Conservation (phyloP, 352 stramenopile genomes). For the Peronospora tabacina region DNA sequence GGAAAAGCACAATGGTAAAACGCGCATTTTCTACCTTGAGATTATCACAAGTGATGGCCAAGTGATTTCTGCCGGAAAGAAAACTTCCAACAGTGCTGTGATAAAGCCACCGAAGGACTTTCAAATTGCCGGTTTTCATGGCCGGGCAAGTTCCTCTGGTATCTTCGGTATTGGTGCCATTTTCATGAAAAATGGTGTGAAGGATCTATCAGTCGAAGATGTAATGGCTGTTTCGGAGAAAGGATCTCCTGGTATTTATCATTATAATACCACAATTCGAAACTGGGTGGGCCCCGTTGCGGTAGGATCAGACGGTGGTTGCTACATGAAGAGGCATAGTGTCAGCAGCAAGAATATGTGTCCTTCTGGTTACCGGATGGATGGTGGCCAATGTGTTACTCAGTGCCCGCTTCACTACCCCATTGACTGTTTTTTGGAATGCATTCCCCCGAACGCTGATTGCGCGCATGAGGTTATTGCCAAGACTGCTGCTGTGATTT, state of each 20-base stretch:
- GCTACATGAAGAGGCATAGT: conserved; percentile 24
- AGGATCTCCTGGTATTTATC: conserved; percentile 10
- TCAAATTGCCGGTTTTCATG: conserved; percentile 20
- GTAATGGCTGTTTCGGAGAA: conserved; percentile 11
- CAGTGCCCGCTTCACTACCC: conserved; percentile 43
- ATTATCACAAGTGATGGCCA: conserved; percentile 7
- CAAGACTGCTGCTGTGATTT: conserved; percentile 29
- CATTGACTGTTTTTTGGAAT: conserved; percentile 29
- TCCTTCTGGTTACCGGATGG: conserved; percentile 34
- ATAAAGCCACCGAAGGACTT: conserved; percentile 16
- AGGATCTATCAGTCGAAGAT: conserved; percentile 16
- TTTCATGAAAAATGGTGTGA: conserved; percentile 4
- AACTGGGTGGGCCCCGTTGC: conserved; percentile 35
- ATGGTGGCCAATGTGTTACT: conserved; percentile 37
- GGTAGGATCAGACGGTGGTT: conserved; percentile 8
- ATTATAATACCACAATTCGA: conserved; percentile 24
- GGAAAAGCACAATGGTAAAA: conserved; percentile 22
- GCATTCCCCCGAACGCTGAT: conserved; percentile 33
- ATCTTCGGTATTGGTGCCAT: conserved; percentile 21
- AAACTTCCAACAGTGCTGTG: conserved; percentile 6
- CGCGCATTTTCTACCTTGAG: conserved; percentile 23
- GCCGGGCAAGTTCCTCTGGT: conserved; percentile 6
- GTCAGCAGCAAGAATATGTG: conserved; percentile 26
- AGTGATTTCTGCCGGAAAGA: conserved; percentile 11
- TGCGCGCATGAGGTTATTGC: conserved; percentile 30